Conservation (phyloP, 2,329 filamentous ascomycete genomes). For the Ophiostoma ulmi region DNA sequence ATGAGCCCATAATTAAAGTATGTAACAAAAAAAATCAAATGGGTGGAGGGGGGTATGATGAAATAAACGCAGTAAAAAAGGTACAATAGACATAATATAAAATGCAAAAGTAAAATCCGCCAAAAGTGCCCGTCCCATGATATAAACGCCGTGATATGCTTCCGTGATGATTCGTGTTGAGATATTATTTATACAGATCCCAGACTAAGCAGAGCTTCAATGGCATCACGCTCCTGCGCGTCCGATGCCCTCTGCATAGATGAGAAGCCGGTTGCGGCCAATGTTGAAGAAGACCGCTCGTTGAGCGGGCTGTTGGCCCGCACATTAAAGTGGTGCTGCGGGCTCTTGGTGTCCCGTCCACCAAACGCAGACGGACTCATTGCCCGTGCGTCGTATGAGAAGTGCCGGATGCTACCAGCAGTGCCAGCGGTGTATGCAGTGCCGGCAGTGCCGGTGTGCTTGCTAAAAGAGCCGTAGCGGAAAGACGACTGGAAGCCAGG, state of each 20-base stretch:
- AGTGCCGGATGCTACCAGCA: slow-evolving; percentile 38
- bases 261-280: slow-evolving; percentile 39
- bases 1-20: slow-evolving; percentile 10
- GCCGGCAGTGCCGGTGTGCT: slow-evolving; percentile 28
- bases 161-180: slow-evolving; percentile 25
- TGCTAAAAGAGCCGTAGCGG: slow-evolving; percentile 45
- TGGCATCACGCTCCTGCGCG: slow-evolving; percentile 72
- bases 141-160: slow-evolving; percentile 52
- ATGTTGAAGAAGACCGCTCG: slow-evolving; percentile 24
- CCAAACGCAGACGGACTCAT: slow-evolving; percentile 15
- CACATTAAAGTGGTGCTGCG: slow-evolving; percentile 40
- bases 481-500: slow-evolving; percentile 43
- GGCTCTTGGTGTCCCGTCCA: slow-evolving; percentile 23
- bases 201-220: slow-evolving; percentile 74
- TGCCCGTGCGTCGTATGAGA: slow-evolving; percentile 48
- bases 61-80: slow-evolving; percentile 15
- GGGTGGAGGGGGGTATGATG: slow-evolving; percentile 14
- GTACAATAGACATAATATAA: background rate
- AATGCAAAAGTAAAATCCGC: slow-evolving; percentile 16
- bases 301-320: slow-evolving; percentile 18
- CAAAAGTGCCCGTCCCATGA: slow-evolving; percentile 10
- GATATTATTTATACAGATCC: slow-evolving; percentile 59
- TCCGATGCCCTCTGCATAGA: slow-evolving; percentile 54
- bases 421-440: slow-evolving; percentile 11
- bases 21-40: slow-evolving; percentile 15